These are phyloP conservation scores for Chaetoceros tenuissimus DNA, from an alignment of 108 stramenopile genomes.

Conservation along the genomic window DNA sequence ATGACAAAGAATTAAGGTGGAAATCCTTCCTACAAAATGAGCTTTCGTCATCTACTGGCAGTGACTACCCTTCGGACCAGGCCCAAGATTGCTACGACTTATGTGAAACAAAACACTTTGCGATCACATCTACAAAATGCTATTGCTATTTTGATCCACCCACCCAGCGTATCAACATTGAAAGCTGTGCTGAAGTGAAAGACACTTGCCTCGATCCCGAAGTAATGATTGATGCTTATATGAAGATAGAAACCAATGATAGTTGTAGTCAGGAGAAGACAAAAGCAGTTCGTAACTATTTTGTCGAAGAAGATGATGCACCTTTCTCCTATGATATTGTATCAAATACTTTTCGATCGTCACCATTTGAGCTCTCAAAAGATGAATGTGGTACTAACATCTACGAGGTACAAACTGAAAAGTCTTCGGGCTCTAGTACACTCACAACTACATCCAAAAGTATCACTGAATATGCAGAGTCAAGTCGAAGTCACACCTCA, in stretches of 20 bases:
- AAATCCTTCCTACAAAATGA: too few relatives aligned
- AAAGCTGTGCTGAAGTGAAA: not conserved
- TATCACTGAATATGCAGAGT: not conserved
- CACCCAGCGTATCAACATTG: not conserved
- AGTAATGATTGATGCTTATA: not conserved
- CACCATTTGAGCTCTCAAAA: not conserved
- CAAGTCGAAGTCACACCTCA: not conserved
- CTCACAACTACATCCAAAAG: not conserved
- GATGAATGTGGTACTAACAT: not conserved
- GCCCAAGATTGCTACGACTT: not conserved
- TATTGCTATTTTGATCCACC: not conserved
- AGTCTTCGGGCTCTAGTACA: not conserved
- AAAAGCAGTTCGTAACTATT: not conserved
- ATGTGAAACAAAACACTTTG: not conserved
- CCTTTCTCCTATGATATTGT: not conserved
- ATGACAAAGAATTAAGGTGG: too few relatives aligned
- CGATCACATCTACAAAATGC: not conserved
- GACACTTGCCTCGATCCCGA: not conserved
- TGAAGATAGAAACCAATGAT: not conserved
- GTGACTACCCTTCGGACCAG: too few relatives aligned
- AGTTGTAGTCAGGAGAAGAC: not conserved
- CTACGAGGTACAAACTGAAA: not conserved
- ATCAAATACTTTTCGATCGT: not conserved
- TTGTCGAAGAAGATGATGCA: not conserved
- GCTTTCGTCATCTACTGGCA: too few relatives aligned